These are phyloP conservation scores for Blumeria hordei DNA, from an alignment of 2,329 filamentous ascomycete genomes.

Conservation along the genomic window DNA sequence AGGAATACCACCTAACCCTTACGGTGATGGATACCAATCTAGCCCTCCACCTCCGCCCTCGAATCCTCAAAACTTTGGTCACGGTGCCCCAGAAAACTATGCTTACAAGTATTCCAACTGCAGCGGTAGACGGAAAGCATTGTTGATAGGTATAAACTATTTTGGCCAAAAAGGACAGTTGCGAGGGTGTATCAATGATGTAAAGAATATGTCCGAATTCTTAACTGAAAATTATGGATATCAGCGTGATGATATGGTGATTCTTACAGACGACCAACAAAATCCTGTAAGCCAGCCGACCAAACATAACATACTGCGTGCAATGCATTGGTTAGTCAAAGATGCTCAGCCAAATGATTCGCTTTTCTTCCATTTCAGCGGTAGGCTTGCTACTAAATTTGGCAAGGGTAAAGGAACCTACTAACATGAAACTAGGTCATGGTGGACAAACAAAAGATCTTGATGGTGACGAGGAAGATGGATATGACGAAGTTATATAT, in stretches of 20 bases:
- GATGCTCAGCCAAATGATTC: conserved; percentile 83
- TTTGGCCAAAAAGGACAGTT: conserved; percentile 80
- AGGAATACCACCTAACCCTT: conserved; percentile 22
- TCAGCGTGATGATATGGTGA: conserved; percentile 88
- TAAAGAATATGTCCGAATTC: conserved; percentile 88
- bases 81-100: conserved; percentile 59
- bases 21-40: conserved; percentile 28
- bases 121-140: conserved; percentile 66
- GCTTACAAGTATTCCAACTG: conserved; percentile 81
- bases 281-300: conserved; percentile 94
- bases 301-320: conserved; percentile 80
- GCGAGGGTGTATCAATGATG: conserved; percentile 87
- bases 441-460: conserved; percentile 62
- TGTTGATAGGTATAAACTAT: conserved; percentile 91
- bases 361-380: conserved; percentile 92
- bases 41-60: conserved; percentile 45
- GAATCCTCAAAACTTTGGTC: conserved; percentile 47
- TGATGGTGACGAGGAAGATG: conserved; percentile 60
- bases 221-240: conserved; percentile 77
- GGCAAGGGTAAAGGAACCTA: background rate
- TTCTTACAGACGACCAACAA: conserved; percentile 87
- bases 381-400: conserved; percentile 22
- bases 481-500: conserved; percentile 66
- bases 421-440: conserved; percentile 28
- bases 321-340: conserved; percentile 96